Base-by-base conservation (phyloP, 2,329 filamentous ascomycete genomes). In the Pseudogymnoascus sp. region DNA sequence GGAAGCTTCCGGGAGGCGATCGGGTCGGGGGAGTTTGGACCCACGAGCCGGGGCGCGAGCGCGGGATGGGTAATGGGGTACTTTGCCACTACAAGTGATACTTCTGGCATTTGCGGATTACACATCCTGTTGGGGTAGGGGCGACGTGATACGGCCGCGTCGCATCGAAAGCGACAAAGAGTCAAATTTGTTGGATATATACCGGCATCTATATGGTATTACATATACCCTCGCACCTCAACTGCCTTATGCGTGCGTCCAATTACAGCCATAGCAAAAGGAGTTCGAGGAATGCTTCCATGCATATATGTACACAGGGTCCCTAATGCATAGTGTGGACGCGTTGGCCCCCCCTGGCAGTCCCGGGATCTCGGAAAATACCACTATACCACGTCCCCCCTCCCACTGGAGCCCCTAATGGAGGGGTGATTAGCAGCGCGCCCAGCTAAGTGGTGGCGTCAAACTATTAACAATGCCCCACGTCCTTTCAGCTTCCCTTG, bases 221-320 rank as follows among this genome's bases (percentile, higher is more conserved):
- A 21, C 49, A 31, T 53, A 53, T 25, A 34, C 28, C 28, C 23
- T 9, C 23, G 43, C 43, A 53, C 5, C 6, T 56, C 25, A 56
- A 2, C 28, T 34, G 9, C 5, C 25, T 34, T 18, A 34, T 56
- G 49, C 28, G 49, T 28, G 25, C 49, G 49, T 34, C n/a, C 49
- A 11, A 56, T 56, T 34, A 3, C 28, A 56, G 16, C 16, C 49
- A 56, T 34, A 16, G 23, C 6, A 21, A 34, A 53, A 56, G 18
- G 23, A 34, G 28, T 9, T 56, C n/a, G 49, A 56, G 14, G 43
- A 31, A 34, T 9, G 49, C 49, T 56, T 56, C 49, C 49, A 56
- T 56, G 49, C 49, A 56, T 56, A 53, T 53, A 53, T 53, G 49
- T 56, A 56, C 28, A 56, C 12, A 56, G 49, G 49, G 49, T 56